Base-by-base conservation (phyloP, 148 eudicot genomes). In the Dianthus caryophyllus region DNA sequence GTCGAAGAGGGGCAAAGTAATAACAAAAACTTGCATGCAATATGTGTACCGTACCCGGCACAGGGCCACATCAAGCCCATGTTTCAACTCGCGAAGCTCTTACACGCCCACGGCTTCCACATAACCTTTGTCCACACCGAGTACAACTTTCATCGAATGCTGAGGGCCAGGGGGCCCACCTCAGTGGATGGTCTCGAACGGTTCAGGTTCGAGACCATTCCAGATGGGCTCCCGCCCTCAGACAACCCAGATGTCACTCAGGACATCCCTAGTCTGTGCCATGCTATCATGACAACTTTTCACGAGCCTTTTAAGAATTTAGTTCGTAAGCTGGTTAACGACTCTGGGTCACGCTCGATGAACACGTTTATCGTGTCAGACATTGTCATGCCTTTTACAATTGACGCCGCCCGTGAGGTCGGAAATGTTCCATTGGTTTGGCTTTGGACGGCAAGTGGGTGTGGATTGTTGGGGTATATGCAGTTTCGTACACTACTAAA, bases 371-470 rank as follows among this genome's bases (percentile, higher is more conserved):
- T 84, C 2, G 72, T 84, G 9, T 44, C 77, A 0, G 84, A 81
- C 9, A 65, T 53, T 0, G 55, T 11, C 54, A 84, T 81, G 81
- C 20, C 8, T 27, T 84, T 81, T 39, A 75, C 79, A 4, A 18
- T 71, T 20, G 77, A 71, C 3, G 85, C 75, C 0, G 84, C 81
- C 0, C 44, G 58, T 53, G 85, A 82, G 65, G 21, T 84, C 16
- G 73, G 77, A n/a, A n/a, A n/a, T 4, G 43, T 76, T n/a, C 70
- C 77, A 0, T 68, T 16, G 6, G 75, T 55, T 4, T 9, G 61
- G 69, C 26, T 80, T n/a, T 80, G 83, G 80, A 76, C 83, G 2
- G 75, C 83, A n/a, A 80, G 83, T 31, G 72, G 50, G 7, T 80
- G 83, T 73, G 71, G 74, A 17, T 39, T 76, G 17, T 62, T 73